These are phyloP conservation scores for Collybia nuda DNA, from an alignment of 768 basidiomycete genomes.

Conservation along the genomic window DNA sequence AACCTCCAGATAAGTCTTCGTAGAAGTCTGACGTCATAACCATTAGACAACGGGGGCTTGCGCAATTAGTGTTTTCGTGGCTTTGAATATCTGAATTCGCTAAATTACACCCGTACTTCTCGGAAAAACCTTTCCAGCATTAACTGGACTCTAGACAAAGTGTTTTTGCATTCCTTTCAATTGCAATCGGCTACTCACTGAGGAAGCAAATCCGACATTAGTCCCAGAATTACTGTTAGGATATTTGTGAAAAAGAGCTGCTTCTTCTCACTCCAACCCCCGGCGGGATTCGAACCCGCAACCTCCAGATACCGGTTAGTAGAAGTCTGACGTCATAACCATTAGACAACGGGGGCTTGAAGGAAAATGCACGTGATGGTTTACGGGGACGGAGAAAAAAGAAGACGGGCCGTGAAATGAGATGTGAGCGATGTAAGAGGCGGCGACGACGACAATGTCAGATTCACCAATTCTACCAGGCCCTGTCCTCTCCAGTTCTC, in stretches of 20 bases:
- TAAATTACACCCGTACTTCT: no score
- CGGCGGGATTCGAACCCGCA: conserved; percentile 87
- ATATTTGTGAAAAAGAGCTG: background rate
- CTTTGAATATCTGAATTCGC: no score
- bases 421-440: no score
- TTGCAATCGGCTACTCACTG: no score
- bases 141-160: no score
- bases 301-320: conserved; percentile 65
- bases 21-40: conserved; percentile 93
- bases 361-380: background rate
- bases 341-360: conserved; percentile 81
- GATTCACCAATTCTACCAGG: conserved; percentile 3
- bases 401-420: no score
- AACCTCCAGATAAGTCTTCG: conserved; percentile 65
- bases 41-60: conserved; percentile 86
- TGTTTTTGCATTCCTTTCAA: no score
- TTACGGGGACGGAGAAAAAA: no score
- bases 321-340: conserved; percentile 93
- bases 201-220: no score
- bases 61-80: no score
- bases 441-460: conserved; percentile 27
- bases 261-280: conserved; percentile 46
- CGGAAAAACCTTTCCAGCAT: no score
- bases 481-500: conserved; percentile 1
- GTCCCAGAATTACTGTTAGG: no score